phyloP scores from a whole-genome alignment of 2,329 filamentous ascomycete genomes.

The Furcasterigmium furcatum region DNA sequence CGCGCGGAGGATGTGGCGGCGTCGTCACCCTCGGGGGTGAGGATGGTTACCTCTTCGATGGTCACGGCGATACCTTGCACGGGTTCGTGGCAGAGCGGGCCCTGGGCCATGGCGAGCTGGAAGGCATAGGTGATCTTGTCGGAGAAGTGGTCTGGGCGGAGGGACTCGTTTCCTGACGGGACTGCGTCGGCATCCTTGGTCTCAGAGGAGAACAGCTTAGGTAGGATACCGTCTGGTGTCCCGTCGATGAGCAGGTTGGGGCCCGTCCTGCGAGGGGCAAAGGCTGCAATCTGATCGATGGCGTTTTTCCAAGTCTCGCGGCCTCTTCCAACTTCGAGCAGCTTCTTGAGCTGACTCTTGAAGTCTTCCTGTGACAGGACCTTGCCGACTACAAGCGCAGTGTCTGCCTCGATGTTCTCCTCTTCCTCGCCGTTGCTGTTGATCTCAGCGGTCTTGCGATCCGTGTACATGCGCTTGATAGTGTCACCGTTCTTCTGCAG shows the following conservation, averaged over 20 bases:
- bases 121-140: constrained; percentile 94
- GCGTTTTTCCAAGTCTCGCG: constrained; percentile 74
- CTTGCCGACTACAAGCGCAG: constrained; percentile 47
- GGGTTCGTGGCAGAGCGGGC: constrained; percentile 88
- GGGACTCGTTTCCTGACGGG: constrained; percentile 41
- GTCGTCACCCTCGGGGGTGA: constrained; percentile 44
- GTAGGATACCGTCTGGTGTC: constrained; percentile 68
- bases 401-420: constrained; percentile 44
- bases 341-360: constrained; percentile 64
- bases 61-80: constrained; percentile 91
- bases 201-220: constrained; percentile 58
- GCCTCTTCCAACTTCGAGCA: constrained; percentile 58
- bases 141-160: constrained; percentile 66
- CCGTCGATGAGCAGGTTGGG: constrained; percentile 88
- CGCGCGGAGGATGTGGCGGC: constrained; percentile 45
- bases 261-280: constrained; percentile 80
- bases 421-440: constrained; percentile 31
- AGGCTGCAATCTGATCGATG: constrained; percentile 81
- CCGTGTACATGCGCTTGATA: constrained; percentile 75
- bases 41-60: constrained; percentile 72
- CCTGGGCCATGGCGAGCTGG: constrained; percentile 85
- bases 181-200: constrained; percentile 20
- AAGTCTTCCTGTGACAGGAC: constrained; percentile 73
- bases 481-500: constrained; percentile 75
- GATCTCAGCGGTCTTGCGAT: constrained; percentile 51